Evolutionary conservation across 176 grass and related monocot species (phyloP).

Genomic region (Otatea glauca): DNA sequence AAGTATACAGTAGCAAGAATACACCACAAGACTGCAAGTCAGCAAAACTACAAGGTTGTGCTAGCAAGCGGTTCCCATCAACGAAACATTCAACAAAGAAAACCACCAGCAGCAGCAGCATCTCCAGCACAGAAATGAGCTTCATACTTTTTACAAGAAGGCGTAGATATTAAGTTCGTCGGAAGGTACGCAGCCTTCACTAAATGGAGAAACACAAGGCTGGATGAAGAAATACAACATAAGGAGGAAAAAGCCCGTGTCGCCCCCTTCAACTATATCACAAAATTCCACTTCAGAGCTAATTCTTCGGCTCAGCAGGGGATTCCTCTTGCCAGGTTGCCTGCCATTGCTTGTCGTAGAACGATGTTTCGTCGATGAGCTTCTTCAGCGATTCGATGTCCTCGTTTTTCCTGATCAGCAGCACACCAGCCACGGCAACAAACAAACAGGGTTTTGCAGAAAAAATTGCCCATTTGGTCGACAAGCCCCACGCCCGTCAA

Average conservation of each 20-base stretch:
- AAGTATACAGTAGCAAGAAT: neutral
- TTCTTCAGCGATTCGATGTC: conserved; percentile 77
- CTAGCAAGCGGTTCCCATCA: neutral
- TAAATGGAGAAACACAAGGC: too few species aligned
- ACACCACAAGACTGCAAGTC: neutral
- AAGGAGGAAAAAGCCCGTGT: neutral
- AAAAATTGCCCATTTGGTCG: conserved; percentile 92
- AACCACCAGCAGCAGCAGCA: neutral
- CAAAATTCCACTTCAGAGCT: conserved; percentile 18
- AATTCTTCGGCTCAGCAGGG: conserved; percentile 49
- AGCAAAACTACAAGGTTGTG: neutral
- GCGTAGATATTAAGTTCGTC: conserved; percentile 5
- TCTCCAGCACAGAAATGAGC: conserved; percentile 30
- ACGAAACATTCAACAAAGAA: conserved; percentile 19
- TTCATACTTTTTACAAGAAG: conserved; percentile 46
- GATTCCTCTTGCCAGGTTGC: conserved; percentile 90
- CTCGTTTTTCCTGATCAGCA: conserved; percentile 84
- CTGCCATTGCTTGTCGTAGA: conserved; percentile 98
- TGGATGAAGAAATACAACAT: conserved; percentile 4
- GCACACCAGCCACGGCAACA: conserved; percentile 71
- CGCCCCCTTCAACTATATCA: neutral
- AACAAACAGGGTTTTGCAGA: conserved; percentile 84
- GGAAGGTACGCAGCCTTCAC: too few species aligned
- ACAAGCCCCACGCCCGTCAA: conserved; percentile 85
- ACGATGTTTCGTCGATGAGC: conserved; percentile 71